These are phyloP conservation scores for Entophlyctis helioformis DNA, from an alignment of 192 early-diverging fungal genomes.

Conservation along the genomic window DNA sequence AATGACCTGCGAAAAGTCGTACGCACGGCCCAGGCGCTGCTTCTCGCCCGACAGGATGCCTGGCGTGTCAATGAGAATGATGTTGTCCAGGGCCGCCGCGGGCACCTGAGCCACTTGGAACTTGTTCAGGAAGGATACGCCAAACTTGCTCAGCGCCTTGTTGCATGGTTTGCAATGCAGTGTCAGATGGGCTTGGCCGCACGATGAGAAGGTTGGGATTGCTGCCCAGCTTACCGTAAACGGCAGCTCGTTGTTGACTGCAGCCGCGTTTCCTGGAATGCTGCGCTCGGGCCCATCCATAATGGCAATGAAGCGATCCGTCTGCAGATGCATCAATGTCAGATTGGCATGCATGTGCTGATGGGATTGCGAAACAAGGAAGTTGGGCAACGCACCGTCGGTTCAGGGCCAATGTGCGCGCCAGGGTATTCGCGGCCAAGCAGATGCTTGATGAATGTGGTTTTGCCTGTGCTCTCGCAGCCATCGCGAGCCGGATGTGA, in stretches of 20 bases:
- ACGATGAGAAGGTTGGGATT: no score
- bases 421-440: constrained; percentile 71
- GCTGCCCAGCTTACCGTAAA: constrained; percentile 45
- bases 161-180: no score
- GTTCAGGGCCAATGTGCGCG: constrained; percentile 70
- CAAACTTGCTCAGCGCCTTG: constrained; percentile 56
- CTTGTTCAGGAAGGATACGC: constrained; percentile 64
- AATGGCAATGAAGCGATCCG: constrained; percentile 76
- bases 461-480: constrained; percentile 41
- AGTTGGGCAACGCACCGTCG: constrained; percentile 53
- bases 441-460: constrained; percentile 69
- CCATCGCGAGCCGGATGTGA: not conserved
- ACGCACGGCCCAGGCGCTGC: constrained; percentile 67
- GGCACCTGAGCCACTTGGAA: constrained; percentile 59
- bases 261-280: constrained; percentile 80
- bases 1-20: constrained; percentile 67
- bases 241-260: constrained; percentile 67
- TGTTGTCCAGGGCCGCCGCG: constrained; percentile 62
- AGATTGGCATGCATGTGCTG: not conserved
- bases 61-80: constrained; percentile 85
- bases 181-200: no score
- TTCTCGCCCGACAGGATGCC: constrained; percentile 81
- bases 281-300: constrained; percentile 62
- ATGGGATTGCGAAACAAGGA: no score
- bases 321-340: no score